These are phyloP conservation scores for Yarrowia hollandica DNA, from an alignment of 805 yeast species.

Conservation along the genomic window DNA sequence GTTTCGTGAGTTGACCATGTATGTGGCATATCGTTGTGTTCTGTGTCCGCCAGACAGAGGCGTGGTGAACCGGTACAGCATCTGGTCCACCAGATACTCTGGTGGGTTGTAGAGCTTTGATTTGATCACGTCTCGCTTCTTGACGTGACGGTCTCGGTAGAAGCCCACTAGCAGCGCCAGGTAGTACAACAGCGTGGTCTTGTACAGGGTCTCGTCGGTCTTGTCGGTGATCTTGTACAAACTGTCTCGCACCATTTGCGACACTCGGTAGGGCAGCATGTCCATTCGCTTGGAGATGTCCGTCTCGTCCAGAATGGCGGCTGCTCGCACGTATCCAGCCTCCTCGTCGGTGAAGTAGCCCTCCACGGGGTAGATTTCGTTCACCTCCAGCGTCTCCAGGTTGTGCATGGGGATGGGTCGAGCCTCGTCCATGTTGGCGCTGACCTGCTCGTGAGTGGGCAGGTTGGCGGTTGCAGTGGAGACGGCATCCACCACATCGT, in stretches of 20 bases:
- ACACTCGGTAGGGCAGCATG: conserved; percentile 61
- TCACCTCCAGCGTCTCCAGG: conserved; percentile 76
- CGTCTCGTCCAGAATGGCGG: conserved; percentile 54
- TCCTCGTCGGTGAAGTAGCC: conserved; percentile 70
- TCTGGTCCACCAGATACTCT: conserved; percentile 66
- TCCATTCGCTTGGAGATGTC: conserved; percentile 53
- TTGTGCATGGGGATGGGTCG: conserved; percentile 83
- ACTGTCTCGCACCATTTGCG: conserved; percentile 56
- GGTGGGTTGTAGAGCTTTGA: conserved; percentile 67
- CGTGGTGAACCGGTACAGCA: conserved; percentile 71
- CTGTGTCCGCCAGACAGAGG: conserved; percentile 60
- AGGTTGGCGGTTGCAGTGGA: conserved; percentile 65
- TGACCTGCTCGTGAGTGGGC: conserved; percentile 69
- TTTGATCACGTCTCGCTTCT: conserved; percentile 58
- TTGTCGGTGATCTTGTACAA: conserved; percentile 43
- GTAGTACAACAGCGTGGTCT: conserved; percentile 72
- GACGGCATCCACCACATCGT: conserved; percentile 80
- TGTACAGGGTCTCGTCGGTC: conserved; percentile 49
- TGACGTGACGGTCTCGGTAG: conserved; percentile 67
- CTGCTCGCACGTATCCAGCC: conserved; percentile 62
- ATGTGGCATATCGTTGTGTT: conserved; percentile 73
- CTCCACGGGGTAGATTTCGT: conserved; percentile 75
- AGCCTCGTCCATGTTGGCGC: conserved; percentile 56
- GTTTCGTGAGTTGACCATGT: conserved; percentile 77
- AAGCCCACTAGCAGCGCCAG: conserved; percentile 78